Percentiles rank a stretch among this genome's conserved stretches.
Conservation (phyloP, 352 stramenopile genomes). For the Phytophthora ramorum region DNA sequence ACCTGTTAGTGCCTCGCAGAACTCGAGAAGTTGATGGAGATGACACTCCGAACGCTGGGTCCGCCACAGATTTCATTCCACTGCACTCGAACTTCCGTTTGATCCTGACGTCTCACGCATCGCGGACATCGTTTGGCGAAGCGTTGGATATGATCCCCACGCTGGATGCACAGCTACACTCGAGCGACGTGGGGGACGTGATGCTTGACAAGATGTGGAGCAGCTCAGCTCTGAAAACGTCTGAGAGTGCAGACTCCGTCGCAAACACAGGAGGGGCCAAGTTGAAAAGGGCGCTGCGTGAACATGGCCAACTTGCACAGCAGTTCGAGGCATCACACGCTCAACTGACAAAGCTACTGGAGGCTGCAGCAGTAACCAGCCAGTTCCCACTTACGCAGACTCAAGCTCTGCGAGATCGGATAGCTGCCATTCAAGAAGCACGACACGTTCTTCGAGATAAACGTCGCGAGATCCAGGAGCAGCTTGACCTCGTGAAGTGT, state of each 20-base stretch:
- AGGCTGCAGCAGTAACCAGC: conserved; percentile 47
- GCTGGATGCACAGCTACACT: conserved; percentile 37
- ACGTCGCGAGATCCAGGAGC: conserved; percentile 19
- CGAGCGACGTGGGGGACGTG: conserved; percentile 38
- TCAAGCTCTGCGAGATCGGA: conserved; percentile 34
- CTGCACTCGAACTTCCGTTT: conserved; percentile 53
- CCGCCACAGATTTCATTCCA: conserved; percentile 16
- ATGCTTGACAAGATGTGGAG: conserved; percentile 63
- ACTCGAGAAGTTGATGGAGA: neutral
- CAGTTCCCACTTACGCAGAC: conserved; percentile 59
- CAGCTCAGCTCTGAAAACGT: conserved; percentile 4
- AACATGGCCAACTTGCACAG: conserved; percentile 28
- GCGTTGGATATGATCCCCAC: conserved; percentile 40
- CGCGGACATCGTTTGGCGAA: conserved; percentile 49
- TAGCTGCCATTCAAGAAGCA: conserved; percentile 36
- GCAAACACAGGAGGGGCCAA: conserved; percentile 11
- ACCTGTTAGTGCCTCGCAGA: conserved; percentile 28
- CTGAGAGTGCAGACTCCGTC: neutral
- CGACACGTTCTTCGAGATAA: conserved; percentile 23
- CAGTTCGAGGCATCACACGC: conserved; percentile 27
- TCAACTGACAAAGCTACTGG: conserved; percentile 48
- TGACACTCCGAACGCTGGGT: neutral
- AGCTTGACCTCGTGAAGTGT: conserved; percentile 21
- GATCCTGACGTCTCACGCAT: conserved; percentile 47
- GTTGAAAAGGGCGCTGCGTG: conserved; percentile 43